Evolutionary conservation across 192 early-diverging fungal species (phyloP), one percentile per base, ranked within the genome.

Genomic region (Coemansia sp.): DNA sequence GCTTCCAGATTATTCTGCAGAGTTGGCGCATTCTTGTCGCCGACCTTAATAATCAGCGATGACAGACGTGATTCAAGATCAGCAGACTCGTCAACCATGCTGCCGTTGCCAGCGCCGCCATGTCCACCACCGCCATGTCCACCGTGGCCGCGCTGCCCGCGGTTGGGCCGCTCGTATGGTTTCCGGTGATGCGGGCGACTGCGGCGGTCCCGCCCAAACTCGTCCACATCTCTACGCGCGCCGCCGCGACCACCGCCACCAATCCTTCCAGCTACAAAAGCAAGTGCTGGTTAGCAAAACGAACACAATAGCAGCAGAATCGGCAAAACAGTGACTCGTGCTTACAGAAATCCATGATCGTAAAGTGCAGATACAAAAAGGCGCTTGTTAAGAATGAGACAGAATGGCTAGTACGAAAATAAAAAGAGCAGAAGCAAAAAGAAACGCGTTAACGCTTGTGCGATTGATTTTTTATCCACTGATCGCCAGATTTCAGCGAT

Each of bases 31-130:
- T 86, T 87, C 74, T 87, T 90, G 73, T 91, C 88, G 25, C 90
- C 90, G 38, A 91, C 85, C 65, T 89, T 89, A 72, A 89, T 86
- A 59, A 91, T 91, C 25, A 91, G 76, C 47, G 86, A 82, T 47
- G 85, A 84, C 11, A 91, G 75, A 22, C 88, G 85, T 57, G 83
- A 85, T 57, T 89, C 86, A 57, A 88, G 85, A 56, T 89, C 88
- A 22, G 82, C 83, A 4, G 79, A 65, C 54, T 87, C 88, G 55
- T 73, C 73, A 5, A 37, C 50, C 21, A 21, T 21, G 27, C 35
- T 47, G 23, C 62, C 45, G 32, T 56, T 54, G 25, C 54, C 59
- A 41, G 63, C 63, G 58, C 62, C 58, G 1, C 59, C 69, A 17
- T 59, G 62, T 14, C 15, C 37, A 14, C 57, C 57, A 5, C 69